Evolutionary conservation across 306 rosid species (phyloP), one percentile per base, ranked within the genome.

Genomic region (Casuarina equisetifolia): DNA sequence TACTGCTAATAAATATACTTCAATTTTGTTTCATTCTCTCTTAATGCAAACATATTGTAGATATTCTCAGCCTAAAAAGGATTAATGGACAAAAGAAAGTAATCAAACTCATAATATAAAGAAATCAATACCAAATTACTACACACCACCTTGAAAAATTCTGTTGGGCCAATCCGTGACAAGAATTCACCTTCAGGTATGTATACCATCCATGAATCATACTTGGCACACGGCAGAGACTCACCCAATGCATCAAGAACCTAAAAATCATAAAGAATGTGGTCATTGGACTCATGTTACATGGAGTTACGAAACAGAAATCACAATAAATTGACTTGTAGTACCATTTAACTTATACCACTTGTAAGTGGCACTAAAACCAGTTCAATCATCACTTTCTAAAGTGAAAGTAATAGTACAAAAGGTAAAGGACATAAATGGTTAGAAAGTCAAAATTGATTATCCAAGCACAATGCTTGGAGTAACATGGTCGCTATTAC

Each of bases 131-230:
- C 16, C 3, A 50, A 59, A 59, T 5, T 61, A 72, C 64, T 46
- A 32, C 20, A 55, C 3, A 69, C 76, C 78, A 91, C 94, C 90
- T 92, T 92, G 89, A 84, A 87, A 80, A 94, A 94, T 44, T 94
- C 96, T 0, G 97, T 85, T 54, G 97, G 98, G 13, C 98, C 98
- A 70, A 94, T 92, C 75, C 97, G 97, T 2, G 98, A 94, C 78
- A 92, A 79, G 86, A 94, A 90, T 75, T 92, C 87, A 70, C 90
- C 98, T 82, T 94, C 97, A 40, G 98, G 98, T 25, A 94, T 62
- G 69, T 92, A 85, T 50, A 94, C 98, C 97, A 80, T 94, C 98
- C 98, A 94, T n/a, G 98, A 94, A 77, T 94, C 97, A 16, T 94
- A 94, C 15, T 82, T 78, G 67, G 86, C 95, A 73, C 96, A 94